phyloP scores from a whole-genome alignment of 495 filamentous ascomycete species.

The Xylaria venustula region DNA sequence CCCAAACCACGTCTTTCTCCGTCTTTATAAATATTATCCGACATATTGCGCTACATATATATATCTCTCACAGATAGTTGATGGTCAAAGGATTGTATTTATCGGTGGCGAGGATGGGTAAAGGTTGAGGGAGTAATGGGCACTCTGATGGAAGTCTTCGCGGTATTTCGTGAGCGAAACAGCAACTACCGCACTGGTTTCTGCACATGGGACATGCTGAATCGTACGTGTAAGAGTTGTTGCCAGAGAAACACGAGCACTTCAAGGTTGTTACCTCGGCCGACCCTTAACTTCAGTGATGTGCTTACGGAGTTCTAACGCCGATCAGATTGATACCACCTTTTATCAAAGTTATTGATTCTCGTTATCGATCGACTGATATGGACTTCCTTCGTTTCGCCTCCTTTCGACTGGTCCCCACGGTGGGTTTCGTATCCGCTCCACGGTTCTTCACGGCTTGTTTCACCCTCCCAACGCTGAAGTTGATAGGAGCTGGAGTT shows the following conservation, averaged over 20 bases:
- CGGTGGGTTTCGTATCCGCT: background rate
- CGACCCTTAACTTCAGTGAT: background rate
- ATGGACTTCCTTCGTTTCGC: background rate
- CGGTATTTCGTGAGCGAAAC: background rate
- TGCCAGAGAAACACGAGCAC: background rate
- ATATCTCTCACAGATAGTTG: too few species aligned
- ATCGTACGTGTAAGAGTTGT: background rate
- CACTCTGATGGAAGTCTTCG: background rate
- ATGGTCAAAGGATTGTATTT: too few species aligned
- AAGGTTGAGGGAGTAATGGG: background rate
- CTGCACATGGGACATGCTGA: background rate
- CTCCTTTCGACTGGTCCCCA: background rate
- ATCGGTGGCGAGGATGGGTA: background rate
- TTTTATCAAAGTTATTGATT: slow-evolving; percentile 1
- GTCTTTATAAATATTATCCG: background rate
- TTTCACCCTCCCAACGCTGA: slow-evolving; percentile 7
- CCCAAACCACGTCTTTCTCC: background rate
- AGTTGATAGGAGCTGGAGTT: background rate
- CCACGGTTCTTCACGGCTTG: background rate
- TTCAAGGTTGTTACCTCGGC: background rate
- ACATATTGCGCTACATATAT: background rate
- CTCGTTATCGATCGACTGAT: background rate
- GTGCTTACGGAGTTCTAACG: slow-evolving; percentile 2
- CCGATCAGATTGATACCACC: slow-evolving; percentile 8
- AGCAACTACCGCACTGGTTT: background rate